These are phyloP conservation scores for Chenopodium formosanum DNA, from an alignment of 148 eudicot species.

Conservation along the genomic window DNA sequence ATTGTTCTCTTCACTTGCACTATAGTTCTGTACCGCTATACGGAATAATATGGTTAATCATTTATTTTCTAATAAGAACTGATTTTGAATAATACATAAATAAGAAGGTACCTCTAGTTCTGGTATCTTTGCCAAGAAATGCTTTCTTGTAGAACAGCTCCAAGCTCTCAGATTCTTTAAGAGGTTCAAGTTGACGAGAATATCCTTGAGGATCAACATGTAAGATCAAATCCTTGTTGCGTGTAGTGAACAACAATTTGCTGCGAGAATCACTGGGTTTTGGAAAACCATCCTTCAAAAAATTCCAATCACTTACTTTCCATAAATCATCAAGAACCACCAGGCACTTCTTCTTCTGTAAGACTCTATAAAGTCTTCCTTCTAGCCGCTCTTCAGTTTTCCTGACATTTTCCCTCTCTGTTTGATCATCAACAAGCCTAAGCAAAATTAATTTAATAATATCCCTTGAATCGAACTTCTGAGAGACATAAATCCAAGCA, in stretches of 20 bases:
- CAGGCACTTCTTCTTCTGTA: neutral
- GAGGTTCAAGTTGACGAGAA: neutral
- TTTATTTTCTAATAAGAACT: no score
- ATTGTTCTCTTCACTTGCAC: no score
- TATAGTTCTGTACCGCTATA: no score
- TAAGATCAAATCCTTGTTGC: neutral
- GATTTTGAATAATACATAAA: no score
- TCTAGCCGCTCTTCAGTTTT: no score
- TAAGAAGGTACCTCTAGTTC: neutral
- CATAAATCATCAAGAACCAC: conserved; percentile 15
- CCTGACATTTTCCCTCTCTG: neutral
- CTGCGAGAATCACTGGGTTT: neutral
- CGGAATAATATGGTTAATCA: no score
- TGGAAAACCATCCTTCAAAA: neutral
- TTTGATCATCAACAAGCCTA: neutral
- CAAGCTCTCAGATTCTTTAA: neutral
- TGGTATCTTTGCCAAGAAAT: neutral
- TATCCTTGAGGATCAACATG: neutral
- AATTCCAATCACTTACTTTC: neutral
- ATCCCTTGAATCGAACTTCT: neutral
- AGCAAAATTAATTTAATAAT: neutral
- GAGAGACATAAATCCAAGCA: conserved; percentile 11
- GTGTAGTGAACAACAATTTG: conserved; percentile 10
- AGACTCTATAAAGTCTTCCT: neutral
- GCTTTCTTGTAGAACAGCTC: neutral